Percentiles rank a stretch among this genome's conserved stretches.
Conservation (phyloP, 2,329 filamentous ascomycete species). For the Scedosporium apiospermum region DNA sequence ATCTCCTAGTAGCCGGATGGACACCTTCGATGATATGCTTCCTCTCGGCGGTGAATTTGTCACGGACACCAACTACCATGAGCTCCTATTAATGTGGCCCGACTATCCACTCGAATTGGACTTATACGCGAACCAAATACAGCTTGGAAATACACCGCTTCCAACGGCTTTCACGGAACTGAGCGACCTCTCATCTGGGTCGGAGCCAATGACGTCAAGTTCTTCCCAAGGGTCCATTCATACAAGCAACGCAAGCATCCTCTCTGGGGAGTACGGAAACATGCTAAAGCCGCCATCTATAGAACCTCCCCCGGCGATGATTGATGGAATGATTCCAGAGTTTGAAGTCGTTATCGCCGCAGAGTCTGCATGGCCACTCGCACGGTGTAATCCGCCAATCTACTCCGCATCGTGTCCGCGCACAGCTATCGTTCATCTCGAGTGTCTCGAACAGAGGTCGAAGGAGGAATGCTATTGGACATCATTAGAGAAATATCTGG, state of each 20-base stretch:
- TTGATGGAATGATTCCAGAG: conserved; percentile 28
- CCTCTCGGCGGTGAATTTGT: conserved; percentile 25
- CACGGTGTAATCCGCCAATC: conserved; percentile 36
- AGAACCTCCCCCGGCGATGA: conserved; percentile 18
- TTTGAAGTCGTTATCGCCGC: conserved; percentile 37
- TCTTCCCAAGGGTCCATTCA: conserved; percentile 34
- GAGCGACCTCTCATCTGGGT: conserved; percentile 30
- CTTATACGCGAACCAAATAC: conserved; percentile 24
- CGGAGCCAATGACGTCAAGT: conserved; percentile 29
- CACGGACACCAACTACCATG: conserved; percentile 29
- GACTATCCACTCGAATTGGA: conserved; percentile 34
- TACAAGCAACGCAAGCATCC: conserved; percentile 37
- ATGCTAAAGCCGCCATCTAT: conserved; percentile 16
- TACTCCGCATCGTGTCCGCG: conserved; percentile 35
- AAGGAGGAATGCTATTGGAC: conserved; percentile 38
- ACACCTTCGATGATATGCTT: conserved; percentile 33
- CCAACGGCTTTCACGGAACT: conserved; percentile 28
- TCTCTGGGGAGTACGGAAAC: conserved; percentile 26
- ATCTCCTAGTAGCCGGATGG: conserved; percentile 25
- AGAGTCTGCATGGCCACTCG: conserved; percentile 41
- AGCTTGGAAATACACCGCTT: conserved; percentile 23
- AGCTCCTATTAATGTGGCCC: conserved; percentile 30
- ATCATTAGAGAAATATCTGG: conserved; percentile 31
- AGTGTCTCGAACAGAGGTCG: conserved; percentile 39
- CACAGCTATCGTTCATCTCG: conserved; percentile 41